These are phyloP conservation scores for Cruciata laevipes DNA, from an alignment of 257 asterid genomes.

Conservation along the genomic window DNA sequence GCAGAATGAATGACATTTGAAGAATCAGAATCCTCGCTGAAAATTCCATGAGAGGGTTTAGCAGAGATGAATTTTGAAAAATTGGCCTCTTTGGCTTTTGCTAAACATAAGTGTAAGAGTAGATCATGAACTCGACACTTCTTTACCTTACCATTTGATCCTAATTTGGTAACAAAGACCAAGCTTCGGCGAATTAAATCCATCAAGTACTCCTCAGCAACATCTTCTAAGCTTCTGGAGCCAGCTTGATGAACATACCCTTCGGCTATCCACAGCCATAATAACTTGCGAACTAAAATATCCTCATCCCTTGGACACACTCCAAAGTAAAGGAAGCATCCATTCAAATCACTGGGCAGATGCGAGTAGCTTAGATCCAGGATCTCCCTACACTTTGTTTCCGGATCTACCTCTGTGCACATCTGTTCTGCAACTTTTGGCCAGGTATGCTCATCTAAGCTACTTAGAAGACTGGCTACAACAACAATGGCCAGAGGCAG, in stretches of 20 bases:
- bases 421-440: background rate
- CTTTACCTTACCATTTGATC: conserved; percentile 9
- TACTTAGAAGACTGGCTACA: background rate
- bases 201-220: conserved; percentile 3
- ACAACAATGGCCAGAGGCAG: background rate
- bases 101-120: background rate
- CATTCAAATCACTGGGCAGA: conserved; percentile 7
- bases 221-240: conserved; percentile 3
- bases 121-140: conserved; percentile 1
- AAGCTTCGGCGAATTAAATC: background rate
- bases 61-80: no score
- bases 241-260: background rate
- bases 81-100: conserved; percentile 4
- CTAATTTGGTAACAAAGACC: background rate
- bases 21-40: background rate
- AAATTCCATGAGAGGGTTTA: background rate
- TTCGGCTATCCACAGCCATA: conserved; percentile 13
- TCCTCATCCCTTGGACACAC: background rate
- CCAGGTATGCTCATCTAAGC: background rate
- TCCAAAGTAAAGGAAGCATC: conserved; percentile 17
- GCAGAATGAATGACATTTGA: background rate
- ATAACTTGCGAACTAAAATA: background rate
- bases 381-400: background rate
- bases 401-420: background rate
- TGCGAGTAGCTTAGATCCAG: conserved; percentile 8